These are phyloP conservation scores for Persicaria tinctoria DNA, from an alignment of 148 eudicot genomes.

Conservation along the genomic window DNA sequence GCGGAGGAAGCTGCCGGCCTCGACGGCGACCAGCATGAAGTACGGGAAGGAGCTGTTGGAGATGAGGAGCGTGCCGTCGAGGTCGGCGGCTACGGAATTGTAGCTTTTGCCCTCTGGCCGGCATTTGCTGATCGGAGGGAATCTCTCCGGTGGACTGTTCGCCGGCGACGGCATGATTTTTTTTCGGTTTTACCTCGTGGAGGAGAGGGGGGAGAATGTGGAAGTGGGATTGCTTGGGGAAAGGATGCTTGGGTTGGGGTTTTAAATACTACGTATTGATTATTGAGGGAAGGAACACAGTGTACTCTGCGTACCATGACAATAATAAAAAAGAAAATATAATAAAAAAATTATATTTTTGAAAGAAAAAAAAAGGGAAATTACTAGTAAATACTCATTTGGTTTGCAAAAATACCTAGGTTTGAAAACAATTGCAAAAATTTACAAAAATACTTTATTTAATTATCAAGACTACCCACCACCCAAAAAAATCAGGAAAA, in stretches of 20 bases:
- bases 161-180: not conserved
- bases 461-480: no score
- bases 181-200: not conserved
- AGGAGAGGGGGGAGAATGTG: not conserved
- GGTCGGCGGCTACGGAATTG: constrained; percentile 79
- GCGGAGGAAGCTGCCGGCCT: constrained; percentile 80
- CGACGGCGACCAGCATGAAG: constrained; percentile 84
- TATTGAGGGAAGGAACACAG: no score
- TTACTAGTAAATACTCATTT: no score
- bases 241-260: not conserved
- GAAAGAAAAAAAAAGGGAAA: no score
- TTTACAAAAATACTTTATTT: no score
- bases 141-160: not conserved
- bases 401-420: no score
- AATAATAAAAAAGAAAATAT: no score
- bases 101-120: constrained; percentile 25
- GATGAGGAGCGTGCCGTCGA: constrained; percentile 83
- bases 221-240: not conserved
- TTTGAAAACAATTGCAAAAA: no score
- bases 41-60: constrained; percentile 75
- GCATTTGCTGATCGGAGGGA: constrained; percentile 49
- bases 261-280: not conserved
- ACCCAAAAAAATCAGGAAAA: no score
- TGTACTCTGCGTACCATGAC: no score
- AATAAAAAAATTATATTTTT: no score